Conservation (phyloP, 2,329 filamentous ascomycete genomes). For the Lojkania enalia region DNA sequence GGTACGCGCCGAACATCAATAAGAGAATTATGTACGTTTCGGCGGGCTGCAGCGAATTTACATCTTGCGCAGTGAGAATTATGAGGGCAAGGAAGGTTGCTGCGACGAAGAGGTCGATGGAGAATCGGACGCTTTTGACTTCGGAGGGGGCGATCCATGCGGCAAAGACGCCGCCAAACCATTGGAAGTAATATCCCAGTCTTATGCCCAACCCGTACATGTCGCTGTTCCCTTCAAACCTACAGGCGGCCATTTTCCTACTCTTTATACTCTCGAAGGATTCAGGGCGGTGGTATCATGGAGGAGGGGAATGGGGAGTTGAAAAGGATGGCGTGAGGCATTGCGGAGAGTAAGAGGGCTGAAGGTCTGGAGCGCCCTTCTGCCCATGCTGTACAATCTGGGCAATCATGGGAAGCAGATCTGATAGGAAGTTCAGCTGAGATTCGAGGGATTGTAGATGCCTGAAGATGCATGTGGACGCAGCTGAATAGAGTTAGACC, state of each 20-base stretch:
- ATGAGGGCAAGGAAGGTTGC: conserved; percentile 26
- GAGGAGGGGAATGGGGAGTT: not conserved
- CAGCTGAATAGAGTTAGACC: not conserved
- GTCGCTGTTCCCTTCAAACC: conserved; percentile 30
- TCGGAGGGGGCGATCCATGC: conserved; percentile 26
- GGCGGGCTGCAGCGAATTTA: conserved; percentile 18
- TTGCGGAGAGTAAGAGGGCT: not conserved
- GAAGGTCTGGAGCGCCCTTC: no score
- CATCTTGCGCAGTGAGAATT: conserved; percentile 14
- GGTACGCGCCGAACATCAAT: conserved; percentile 24
- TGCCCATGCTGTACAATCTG: no score
- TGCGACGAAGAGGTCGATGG: conserved; percentile 21
- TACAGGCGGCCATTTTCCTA: conserved; percentile 19
- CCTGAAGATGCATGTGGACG: not conserved
- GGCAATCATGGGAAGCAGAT: no score
- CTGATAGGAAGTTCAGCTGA: no score
- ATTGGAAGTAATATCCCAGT: conserved; percentile 36
- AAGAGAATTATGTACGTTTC: conserved; percentile 29
- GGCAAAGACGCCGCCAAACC: conserved; percentile 29
- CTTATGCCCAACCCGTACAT: conserved; percentile 41
- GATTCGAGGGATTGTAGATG: no score
- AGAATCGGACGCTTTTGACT: conserved; percentile 14
- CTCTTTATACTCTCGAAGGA: not conserved
- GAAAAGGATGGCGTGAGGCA: not conserved
- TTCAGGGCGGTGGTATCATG: no score